Conservation (phyloP, 768 basidiomycete species). For the Agrocybe praecox region DNA sequence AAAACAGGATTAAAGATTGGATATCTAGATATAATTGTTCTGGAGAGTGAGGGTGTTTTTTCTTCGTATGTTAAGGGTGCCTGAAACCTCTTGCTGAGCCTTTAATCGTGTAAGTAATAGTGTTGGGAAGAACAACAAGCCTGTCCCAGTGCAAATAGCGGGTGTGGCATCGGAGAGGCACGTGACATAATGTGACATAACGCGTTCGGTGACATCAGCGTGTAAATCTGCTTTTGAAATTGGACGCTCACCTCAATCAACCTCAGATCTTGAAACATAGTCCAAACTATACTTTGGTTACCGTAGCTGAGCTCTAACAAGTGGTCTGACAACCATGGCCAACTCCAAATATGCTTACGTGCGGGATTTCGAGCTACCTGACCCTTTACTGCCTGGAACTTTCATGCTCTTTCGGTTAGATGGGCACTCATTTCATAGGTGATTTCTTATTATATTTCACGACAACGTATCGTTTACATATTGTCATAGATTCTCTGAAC, state of each 20-base stretch:
- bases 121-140: too few species aligned
- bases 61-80: too few species aligned
- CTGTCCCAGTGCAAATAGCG: too few species aligned
- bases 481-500: constrained; percentile 73
- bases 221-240: background rate
- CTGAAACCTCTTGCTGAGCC: too few species aligned
- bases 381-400: constrained; percentile 79
- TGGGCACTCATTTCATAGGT: constrained; percentile 95
- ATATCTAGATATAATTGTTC: too few species aligned
- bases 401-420: constrained; percentile 89
- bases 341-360: constrained; percentile 94
- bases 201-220: background rate
- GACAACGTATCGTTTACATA: background rate
- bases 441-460: constrained; percentile 1
- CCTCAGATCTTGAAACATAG: background rate
- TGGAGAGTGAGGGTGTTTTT: too few species aligned
- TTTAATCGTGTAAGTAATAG: background rate
- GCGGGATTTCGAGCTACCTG: constrained; percentile 85
- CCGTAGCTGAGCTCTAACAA: too few species aligned
- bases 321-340: too few species aligned
- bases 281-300: too few species aligned
- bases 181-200: background rate
- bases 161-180: background rate
- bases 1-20: too few species aligned
- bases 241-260: too few species aligned